phyloP scores from a whole-genome alignment of 2,329 filamentous ascomycete species.

The Chaetomium olivaceum region DNA sequence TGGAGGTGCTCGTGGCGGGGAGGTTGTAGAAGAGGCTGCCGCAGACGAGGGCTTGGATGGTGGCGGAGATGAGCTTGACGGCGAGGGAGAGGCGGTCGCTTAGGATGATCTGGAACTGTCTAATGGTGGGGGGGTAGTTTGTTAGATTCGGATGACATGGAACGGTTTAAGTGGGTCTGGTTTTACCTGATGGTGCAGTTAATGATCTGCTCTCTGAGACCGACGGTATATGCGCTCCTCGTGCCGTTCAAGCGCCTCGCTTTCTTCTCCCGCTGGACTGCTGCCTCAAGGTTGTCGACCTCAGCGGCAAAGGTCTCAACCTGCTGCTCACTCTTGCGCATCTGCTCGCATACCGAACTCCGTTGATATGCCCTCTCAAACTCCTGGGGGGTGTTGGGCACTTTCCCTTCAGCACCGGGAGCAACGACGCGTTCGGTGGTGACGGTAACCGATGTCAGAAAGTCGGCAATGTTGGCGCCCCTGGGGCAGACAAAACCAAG shows the following conservation, averaged over 20 bases:
- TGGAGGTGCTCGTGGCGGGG: constrained; percentile 2
- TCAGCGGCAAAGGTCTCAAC: constrained; percentile 1
- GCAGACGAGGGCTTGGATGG: constrained; percentile 11
- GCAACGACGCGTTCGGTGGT: constrained; percentile 4
- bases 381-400: not conserved
- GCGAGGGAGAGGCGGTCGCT: constrained; percentile 11
- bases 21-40: constrained; percentile 15
- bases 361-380: not conserved
- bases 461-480: constrained; percentile 14
- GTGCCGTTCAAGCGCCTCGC: not conserved
- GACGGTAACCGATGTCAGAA: constrained; percentile 7
- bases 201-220: constrained; percentile 3
- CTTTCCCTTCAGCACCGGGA: not conserved
- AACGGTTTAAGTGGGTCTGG: not conserved
- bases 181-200: constrained; percentile 10
- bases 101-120: constrained; percentile 10
- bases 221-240: constrained; percentile 6
- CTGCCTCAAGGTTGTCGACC: not conserved
- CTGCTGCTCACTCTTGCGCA: not conserved
- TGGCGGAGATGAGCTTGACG: constrained; percentile 7
- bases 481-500: constrained; percentile 9
- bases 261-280: constrained; percentile 5
- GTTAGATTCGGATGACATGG: not conserved
- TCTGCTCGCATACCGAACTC: not conserved
- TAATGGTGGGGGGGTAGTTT: not conserved